These are phyloP conservation scores for Scytalidium lignicola DNA, from an alignment of 2,329 filamentous ascomycete genomes.

Conservation along the genomic window DNA sequence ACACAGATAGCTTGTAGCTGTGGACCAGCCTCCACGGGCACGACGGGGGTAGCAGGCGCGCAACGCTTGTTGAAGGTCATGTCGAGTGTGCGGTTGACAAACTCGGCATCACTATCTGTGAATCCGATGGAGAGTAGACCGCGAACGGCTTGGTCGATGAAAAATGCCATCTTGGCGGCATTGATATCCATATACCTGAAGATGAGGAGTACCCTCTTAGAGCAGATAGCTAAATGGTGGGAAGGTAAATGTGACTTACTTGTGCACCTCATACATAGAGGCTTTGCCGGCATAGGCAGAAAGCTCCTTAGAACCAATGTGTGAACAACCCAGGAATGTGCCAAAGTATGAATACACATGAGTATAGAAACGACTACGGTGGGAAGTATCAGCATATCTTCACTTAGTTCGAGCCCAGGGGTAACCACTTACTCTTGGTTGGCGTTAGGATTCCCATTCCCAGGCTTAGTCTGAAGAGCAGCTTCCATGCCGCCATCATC, in stretches of 20 bases:
- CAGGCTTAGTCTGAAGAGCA: constrained; percentile 47
- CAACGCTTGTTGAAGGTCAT: constrained; percentile 48
- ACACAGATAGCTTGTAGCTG: no score
- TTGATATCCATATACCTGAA: constrained; percentile 54
- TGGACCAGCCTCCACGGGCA: not conserved
- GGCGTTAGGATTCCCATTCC: constrained; percentile 39
- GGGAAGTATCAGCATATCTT: not conserved
- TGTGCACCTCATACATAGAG: constrained; percentile 48
- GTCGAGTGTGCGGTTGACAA: constrained; percentile 41
- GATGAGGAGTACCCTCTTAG: not conserved
- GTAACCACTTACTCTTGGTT: constrained; percentile 46
- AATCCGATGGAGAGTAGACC: constrained; percentile 52
- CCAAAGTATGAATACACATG: constrained; percentile 58
- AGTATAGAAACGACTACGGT: constrained; percentile 45
- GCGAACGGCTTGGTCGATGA: constrained; percentile 50
- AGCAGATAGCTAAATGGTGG: not conserved
- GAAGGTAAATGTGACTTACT: constrained; percentile 17
- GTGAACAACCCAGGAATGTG: constrained; percentile 47
- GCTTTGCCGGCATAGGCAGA: constrained; percentile 40
- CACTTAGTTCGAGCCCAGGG: not conserved
- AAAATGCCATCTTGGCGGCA: constrained; percentile 46
- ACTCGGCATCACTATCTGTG: constrained; percentile 41
- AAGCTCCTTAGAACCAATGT: constrained; percentile 44
- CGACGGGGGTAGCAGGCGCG: constrained; percentile 31
- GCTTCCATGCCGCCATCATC: constrained; percentile 51